phyloP scores from a whole-genome alignment of 2,329 filamentous ascomycete species.

The Fusarium mexicanum region DNA sequence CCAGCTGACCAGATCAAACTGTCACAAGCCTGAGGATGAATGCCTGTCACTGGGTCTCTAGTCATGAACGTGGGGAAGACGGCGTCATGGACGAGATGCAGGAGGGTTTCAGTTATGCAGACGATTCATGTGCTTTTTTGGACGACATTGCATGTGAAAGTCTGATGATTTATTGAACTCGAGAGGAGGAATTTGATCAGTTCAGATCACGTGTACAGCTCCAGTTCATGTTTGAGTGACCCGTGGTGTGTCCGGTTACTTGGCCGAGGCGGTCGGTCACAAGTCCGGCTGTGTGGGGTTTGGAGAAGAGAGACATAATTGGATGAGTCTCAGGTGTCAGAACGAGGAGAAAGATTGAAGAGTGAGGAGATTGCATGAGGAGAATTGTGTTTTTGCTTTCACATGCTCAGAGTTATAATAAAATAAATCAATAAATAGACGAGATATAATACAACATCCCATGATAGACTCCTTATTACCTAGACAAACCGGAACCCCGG shows the following conservation, averaged over 20 bases:
- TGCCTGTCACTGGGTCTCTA: conserved; percentile 20
- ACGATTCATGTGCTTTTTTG: conserved; percentile 26
- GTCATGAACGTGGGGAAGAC: conserved; percentile 27
- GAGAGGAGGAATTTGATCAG: neutral
- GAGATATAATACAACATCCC: neutral
- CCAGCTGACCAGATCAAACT: conserved; percentile 30
- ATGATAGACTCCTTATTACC: neutral
- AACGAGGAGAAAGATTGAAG: neutral
- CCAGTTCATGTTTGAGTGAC: neutral
- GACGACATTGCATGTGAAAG: conserved; percentile 27
- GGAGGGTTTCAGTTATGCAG: conserved; percentile 7
- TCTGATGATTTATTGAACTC: neutral
- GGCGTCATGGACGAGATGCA: conserved; percentile 13
- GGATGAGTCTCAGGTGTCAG: neutral
- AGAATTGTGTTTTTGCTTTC: conserved; percentile 8
- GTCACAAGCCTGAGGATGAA: conserved; percentile 30
- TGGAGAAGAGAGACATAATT: conserved; percentile 27
- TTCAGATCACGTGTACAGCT: conserved; percentile 18
- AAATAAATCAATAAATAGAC: neutral
- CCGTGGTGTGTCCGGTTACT: conserved; percentile 14
- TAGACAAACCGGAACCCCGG: conserved; percentile 4
- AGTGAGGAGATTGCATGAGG: conserved; percentile 5
- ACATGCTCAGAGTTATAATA: conserved; percentile 15
- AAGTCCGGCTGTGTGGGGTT: conserved; percentile 33
- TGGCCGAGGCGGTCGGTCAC: conserved; percentile 34